phyloP scores from a whole-genome alignment of 2,329 filamentous ascomycete species.

The Fusarium hainanense region DNA sequence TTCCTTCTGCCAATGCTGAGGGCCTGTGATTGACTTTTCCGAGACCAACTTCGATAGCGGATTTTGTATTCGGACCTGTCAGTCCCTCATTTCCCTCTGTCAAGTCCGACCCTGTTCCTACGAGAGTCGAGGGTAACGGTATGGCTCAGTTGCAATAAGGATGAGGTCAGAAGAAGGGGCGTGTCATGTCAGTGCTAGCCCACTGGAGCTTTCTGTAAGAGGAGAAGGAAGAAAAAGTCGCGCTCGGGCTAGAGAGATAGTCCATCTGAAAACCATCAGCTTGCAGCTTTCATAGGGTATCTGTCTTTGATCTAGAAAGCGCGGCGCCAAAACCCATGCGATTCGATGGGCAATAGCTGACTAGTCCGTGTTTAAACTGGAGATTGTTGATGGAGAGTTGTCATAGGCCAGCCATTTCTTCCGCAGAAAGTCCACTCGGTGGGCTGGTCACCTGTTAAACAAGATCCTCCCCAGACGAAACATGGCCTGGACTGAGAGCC shows the following conservation, averaged over 20 bases:
- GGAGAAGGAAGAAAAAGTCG: slow-evolving; percentile 31
- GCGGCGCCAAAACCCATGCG: slow-evolving; percentile 39
- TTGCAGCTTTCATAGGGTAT: slow-evolving; percentile 44
- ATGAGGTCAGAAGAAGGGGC: slow-evolving; percentile 41
- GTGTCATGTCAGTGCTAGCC: slow-evolving; percentile 23
- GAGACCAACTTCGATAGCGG: slow-evolving; percentile 1
- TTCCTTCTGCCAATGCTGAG: slow-evolving; percentile 7
- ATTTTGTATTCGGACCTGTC: slow-evolving; percentile 7
- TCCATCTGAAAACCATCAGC: slow-evolving; percentile 34
- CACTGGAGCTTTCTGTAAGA: slow-evolving; percentile 22
- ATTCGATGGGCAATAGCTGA: slow-evolving; percentile 39
- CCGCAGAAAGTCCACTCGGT: slow-evolving; percentile 39
- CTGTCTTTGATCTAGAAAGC: slow-evolving; percentile 21
- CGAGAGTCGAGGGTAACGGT: slow-evolving; percentile 29
- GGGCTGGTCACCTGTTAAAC: slow-evolving; percentile 45
- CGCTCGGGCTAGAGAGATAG: slow-evolving; percentile 39
- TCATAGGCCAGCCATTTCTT: slow-evolving; percentile 38
- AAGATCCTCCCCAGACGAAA: slow-evolving; percentile 46
- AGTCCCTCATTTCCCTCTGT: slow-evolving; percentile 14
- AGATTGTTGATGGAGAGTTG: slow-evolving; percentile 30
- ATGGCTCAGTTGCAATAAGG: slow-evolving; percentile 28
- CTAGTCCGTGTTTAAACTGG: slow-evolving; percentile 36
- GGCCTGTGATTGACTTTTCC: slow-evolving; percentile 9
- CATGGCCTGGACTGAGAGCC: slow-evolving; percentile 23
- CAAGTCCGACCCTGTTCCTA: slow-evolving; percentile 14